Evolutionary conservation across 2,329 filamentous ascomycete species (phyloP).

Genomic region (Sporothrix luriei): DNA sequence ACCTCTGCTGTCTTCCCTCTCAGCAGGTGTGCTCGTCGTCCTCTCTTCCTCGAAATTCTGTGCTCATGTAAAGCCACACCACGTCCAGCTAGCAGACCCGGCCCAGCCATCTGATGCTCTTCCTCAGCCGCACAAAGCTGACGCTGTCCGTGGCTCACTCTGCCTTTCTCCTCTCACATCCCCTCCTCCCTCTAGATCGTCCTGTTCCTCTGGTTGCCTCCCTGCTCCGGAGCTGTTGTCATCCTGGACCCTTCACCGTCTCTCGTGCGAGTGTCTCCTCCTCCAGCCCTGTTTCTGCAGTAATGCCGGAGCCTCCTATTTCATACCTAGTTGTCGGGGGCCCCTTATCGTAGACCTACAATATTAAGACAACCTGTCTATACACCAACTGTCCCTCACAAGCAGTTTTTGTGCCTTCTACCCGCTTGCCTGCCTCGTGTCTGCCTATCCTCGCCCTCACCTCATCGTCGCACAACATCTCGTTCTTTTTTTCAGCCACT

Average conservation of each 20-base stretch:
- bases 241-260: not conserved
- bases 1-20: not conserved
- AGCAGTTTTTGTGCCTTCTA: not conserved
- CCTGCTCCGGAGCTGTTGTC: not conserved
- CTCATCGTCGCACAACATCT: constrained; percentile 9
- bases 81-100: not conserved
- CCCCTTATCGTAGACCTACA: not conserved
- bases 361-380: not conserved
- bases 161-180: not conserved
- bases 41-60: not conserved
- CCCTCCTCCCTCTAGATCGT: not conserved
- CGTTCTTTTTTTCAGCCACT: constrained; percentile 18
- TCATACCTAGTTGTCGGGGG: not conserved
- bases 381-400: not conserved
- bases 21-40: not conserved
- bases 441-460: not conserved
- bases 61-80: constrained; percentile 1
- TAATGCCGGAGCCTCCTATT: not conserved
- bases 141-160: not conserved
- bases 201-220: not conserved
- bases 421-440: not conserved
- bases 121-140: constrained; percentile 22
- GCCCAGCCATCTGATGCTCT: not conserved
- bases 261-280: not conserved
- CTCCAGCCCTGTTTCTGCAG: not conserved